A percentile compares a stretch with the other conserved stretches of the same genome.
phyloP scores from a whole-genome alignment of 805 yeast genomes.

The Starmerella potacharoeniae region DNA sequence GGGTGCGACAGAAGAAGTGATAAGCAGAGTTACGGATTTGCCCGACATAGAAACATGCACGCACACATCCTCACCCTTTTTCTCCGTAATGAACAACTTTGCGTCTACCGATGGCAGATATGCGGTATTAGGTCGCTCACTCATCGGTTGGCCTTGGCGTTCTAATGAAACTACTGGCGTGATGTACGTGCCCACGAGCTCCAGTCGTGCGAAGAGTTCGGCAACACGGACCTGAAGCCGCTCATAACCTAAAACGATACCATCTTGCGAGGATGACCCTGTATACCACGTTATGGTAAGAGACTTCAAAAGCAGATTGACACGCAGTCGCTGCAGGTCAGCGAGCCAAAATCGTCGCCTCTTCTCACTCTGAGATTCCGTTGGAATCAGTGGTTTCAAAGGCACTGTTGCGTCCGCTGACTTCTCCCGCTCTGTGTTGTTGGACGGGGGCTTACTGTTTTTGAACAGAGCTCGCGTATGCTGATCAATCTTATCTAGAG shows the following conservation, averaged over 20 bases:
- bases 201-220: slow-evolving; percentile 51
- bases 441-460: not conserved
- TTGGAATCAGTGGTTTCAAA: not conserved
- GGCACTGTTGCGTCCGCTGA: not conserved
- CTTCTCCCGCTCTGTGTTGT: not conserved
- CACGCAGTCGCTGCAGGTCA: slow-evolving; percentile 10
- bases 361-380: not conserved
- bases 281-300: slow-evolving; percentile 66
- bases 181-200: slow-evolving; percentile 56
- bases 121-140: slow-evolving; percentile 22
- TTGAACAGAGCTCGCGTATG: slow-evolving; percentile 7
- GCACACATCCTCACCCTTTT: slow-evolving; percentile 8
- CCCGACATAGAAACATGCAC: slow-evolving; percentile 22
- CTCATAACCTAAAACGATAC: slow-evolving; percentile 70
- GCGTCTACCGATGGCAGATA: slow-evolving; percentile 25
- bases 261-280: slow-evolving; percentile 36
- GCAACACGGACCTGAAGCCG: slow-evolving; percentile 56
- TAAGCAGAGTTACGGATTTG: slow-evolving; percentile 22
- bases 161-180: slow-evolving; percentile 37
- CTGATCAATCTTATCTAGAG: slow-evolving; percentile 12
- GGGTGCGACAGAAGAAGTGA: slow-evolving; percentile 29
- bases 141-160: slow-evolving; percentile 17
- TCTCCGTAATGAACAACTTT: slow-evolving; percentile 8
- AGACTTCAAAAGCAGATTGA: slow-evolving; percentile 30
- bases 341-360: not conserved